Evolutionary conservation across 208 protist species (phyloP), one percentile per base, ranked within the genome.

Genomic region (Porcisia deanei): DNA sequence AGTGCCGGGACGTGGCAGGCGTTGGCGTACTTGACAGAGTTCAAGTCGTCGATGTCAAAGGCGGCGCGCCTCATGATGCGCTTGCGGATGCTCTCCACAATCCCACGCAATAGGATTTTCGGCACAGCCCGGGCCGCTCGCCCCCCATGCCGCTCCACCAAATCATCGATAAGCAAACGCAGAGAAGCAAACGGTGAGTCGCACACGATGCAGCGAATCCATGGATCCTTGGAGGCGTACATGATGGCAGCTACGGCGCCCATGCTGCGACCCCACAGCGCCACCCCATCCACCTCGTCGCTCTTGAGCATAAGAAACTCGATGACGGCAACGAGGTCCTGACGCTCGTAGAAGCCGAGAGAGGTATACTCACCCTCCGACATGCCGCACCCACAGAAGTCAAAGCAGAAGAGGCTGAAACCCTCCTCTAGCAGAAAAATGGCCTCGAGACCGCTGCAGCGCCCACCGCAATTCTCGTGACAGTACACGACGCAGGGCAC

Each of bases 321-420:
- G 8, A 97, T 88, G 47, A 98, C 86, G 1, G 89, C 85, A 9
- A 81, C 86, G 9, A 99, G 77, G 87, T 99, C 98, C 63, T 98
- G 91, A 58, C 97, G 94, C 81, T 99, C 98, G 83, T 97, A 98
- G 81, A 97, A 96, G 20, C 98, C 98, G 41, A 99, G 88, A 22
- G 95, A 98, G 55, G 99, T 97, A 88, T 96, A 98, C 84, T 98
- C 94, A 5, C 98, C 98, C 41, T 98, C 94, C n/a, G 91, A 97
- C 53, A 89, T 71, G n/a, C 96, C 97, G 71, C 89, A 93, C 22
- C 97, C 97, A 65, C 91, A 88, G 67, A 98, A 98, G 78, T 99
- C 98, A 77, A 99, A 98, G 39, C 83, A 68, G 70, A 99, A 94
- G 10, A 99, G 80, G 22, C 89, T 93, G 65, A 98, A 97, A 76